Percentiles rank a stretch among this genome's conserved stretches.
Conservation (phyloP, 2,329 filamentous ascomycete species). For the Fusarium brachygibbosum region DNA sequence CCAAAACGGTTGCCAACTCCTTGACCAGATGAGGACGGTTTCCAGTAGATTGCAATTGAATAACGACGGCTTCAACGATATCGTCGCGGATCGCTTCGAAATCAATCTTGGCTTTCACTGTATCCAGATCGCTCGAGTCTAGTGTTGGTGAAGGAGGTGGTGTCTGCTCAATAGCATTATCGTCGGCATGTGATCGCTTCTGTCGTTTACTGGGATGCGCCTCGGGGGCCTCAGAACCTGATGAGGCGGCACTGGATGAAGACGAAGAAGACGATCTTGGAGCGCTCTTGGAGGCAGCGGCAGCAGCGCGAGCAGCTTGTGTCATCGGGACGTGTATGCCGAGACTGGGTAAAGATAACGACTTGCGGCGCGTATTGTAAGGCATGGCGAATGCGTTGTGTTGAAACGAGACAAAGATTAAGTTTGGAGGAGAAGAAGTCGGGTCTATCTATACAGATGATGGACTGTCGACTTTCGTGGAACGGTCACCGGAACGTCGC, state of each 20-base stretch:
- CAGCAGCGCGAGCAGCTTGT: conserved; percentile 69
- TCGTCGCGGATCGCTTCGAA: conserved; percentile 91
- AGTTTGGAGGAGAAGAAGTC: conserved; percentile 15
- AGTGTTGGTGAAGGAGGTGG: conserved; percentile 64
- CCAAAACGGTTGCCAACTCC: conserved; percentile 86
- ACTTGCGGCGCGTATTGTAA: conserved; percentile 98
- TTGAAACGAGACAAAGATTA: conserved; percentile 24
- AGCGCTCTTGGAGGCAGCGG: conserved; percentile 60
- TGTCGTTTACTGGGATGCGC: conserved; percentile 72
- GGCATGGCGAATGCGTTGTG: conserved; percentile 70
- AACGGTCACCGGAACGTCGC: conserved; percentile 35
- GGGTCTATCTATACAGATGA: conserved; percentile 33
- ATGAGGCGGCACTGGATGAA: conserved; percentile 48
- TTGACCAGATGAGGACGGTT: conserved; percentile 96
- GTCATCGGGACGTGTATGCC: conserved; percentile 87
- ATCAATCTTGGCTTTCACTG: conserved; percentile 61
- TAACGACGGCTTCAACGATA: conserved; percentile 90
- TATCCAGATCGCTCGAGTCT: conserved; percentile 49
- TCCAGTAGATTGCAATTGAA: conserved; percentile 87
- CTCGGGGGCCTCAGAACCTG: conserved; percentile 51
- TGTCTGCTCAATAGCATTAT: conserved; percentile 84
- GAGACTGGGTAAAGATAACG: conserved; percentile 89
- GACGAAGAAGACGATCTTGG: conserved; percentile 50
- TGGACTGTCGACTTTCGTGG: conserved; percentile 36
- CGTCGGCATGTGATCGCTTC: conserved; percentile 85